Evolutionary conservation across 345 rosid genomes (phyloP).

Genomic region (Heritiera fomes): DNA sequence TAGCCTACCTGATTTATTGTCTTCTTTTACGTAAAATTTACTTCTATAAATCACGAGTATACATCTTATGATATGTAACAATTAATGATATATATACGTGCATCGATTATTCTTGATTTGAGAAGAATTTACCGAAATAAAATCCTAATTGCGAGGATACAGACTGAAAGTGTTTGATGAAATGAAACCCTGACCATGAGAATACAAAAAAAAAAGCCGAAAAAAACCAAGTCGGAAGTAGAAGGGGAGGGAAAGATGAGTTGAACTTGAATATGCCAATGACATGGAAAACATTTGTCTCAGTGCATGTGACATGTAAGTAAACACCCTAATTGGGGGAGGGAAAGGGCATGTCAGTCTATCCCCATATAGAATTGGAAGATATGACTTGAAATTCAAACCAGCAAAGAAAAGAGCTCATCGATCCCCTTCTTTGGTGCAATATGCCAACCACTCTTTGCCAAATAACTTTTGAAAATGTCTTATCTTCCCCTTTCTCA

Average conservation of each 20-base stretch:
- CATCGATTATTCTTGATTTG: background rate
- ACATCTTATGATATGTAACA: no score
- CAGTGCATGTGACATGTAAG: no score
- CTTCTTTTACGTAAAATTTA: no score
- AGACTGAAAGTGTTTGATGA: no score
- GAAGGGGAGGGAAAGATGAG: background rate
- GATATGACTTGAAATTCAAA: slow-evolving; percentile 5
- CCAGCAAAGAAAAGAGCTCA: slow-evolving; percentile 10
- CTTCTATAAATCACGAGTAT: no score
- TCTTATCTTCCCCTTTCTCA: slow-evolving; percentile 14
- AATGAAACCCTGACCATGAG: background rate
- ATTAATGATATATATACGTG: no score
- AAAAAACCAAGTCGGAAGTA: background rate
- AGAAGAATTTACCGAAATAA: background rate
- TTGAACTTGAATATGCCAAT: background rate
- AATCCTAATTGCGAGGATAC: no score
- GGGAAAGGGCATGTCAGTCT: background rate
- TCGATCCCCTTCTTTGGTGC: slow-evolving; percentile 11
- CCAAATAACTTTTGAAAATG: slow-evolving; percentile 26
- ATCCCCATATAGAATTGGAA: background rate
- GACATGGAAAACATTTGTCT: background rate
- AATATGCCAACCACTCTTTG: slow-evolving; percentile 31
- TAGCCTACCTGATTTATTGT: no score
- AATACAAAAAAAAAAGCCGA: background rate
- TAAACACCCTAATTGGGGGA: background rate